Conservation (phyloP, 306 rosid genomes). For the Lathyrus tuberosus region DNA sequence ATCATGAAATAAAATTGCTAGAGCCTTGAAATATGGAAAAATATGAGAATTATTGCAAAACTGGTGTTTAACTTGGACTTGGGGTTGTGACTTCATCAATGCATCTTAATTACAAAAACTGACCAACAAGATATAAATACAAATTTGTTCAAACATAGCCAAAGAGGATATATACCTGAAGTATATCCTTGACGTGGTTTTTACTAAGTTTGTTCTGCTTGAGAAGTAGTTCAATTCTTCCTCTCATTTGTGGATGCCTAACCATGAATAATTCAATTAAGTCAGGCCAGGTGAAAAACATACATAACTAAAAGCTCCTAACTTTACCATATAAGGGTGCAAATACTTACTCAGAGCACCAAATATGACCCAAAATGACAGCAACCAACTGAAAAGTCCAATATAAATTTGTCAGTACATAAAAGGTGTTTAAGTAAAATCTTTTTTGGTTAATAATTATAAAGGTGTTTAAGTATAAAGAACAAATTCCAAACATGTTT, state of each 20-base stretch:
- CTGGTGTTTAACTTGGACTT: slow-evolving; percentile 19
- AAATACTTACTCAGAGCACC: slow-evolving; percentile 91
- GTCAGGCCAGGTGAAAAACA: slow-evolving; percentile 27
- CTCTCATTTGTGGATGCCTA: slow-evolving; percentile 84
- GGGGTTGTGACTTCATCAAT: background rate
- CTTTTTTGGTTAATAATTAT: slow-evolving; percentile 4
- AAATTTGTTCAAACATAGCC: background rate
- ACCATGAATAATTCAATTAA: slow-evolving; percentile 30
- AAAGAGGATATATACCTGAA: slow-evolving; percentile 60
- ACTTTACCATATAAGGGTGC: background rate
- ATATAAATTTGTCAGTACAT: slow-evolving; percentile 25
- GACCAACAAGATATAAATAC: slow-evolving; percentile 14
- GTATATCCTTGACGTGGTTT: slow-evolving; percentile 73
- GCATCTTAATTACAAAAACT: slow-evolving; percentile 16
- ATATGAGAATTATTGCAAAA: slow-evolving; percentile 17
- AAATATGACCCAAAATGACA: slow-evolving; percentile 85
- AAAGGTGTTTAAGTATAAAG: slow-evolving; percentile 20
- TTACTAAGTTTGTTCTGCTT: slow-evolving; percentile 83
- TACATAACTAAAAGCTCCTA: slow-evolving; percentile 17
- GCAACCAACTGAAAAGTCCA: slow-evolving; percentile 79
- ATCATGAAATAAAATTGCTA: slow-evolving; percentile 20
- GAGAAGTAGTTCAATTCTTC: slow-evolving; percentile 86
- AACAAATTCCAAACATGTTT: slow-evolving; percentile 24
- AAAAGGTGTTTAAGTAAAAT: slow-evolving; percentile 11
- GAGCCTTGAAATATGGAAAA: slow-evolving; percentile 17